Conservation (phyloP, 306 rosid species). For the Trifolium fragiferum region DNA sequence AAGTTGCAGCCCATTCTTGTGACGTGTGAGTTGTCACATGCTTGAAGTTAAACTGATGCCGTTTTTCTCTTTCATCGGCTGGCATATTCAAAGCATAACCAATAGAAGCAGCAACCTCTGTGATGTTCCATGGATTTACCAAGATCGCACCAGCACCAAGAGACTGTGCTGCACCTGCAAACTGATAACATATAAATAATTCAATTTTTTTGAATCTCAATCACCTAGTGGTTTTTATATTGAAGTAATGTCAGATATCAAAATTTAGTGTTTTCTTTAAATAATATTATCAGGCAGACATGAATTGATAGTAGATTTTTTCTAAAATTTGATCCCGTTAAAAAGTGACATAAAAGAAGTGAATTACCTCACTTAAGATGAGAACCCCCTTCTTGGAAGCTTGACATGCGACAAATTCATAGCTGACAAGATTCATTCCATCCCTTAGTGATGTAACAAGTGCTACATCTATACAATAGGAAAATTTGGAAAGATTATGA, state of each 20-base stretch:
- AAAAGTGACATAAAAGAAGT: slow-evolving; percentile 3
- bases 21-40: slow-evolving; percentile 95
- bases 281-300: slow-evolving; percentile 21
- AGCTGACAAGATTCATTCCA: slow-evolving; percentile 99
- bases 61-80: slow-evolving; percentile 91
- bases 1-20: slow-evolving; percentile 99
- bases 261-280: not conserved
- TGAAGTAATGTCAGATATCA: not conserved
- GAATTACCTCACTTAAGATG: slow-evolving; percentile 86
- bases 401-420: slow-evolving; percentile 96
- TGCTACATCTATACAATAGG: slow-evolving; percentile 73
- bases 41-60: slow-evolving; percentile 91
- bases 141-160: slow-evolving; percentile 98
- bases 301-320: not conserved
- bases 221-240: slow-evolving; percentile 9
- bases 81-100: slow-evolving; percentile 90
- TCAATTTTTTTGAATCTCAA: slow-evolving; percentile 37
- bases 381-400: slow-evolving; percentile 96
- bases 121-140: slow-evolving; percentile 95
- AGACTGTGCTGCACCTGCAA: slow-evolving; percentile 99
- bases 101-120: slow-evolving; percentile 92
- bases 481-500: slow-evolving; percentile 24
- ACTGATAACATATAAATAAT: slow-evolving; percentile 56
- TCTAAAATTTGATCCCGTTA: not conserved
- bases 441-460: slow-evolving; percentile 96